Conservation (phyloP, 768 basidiomycete species). For the Trametes villosa region DNA sequence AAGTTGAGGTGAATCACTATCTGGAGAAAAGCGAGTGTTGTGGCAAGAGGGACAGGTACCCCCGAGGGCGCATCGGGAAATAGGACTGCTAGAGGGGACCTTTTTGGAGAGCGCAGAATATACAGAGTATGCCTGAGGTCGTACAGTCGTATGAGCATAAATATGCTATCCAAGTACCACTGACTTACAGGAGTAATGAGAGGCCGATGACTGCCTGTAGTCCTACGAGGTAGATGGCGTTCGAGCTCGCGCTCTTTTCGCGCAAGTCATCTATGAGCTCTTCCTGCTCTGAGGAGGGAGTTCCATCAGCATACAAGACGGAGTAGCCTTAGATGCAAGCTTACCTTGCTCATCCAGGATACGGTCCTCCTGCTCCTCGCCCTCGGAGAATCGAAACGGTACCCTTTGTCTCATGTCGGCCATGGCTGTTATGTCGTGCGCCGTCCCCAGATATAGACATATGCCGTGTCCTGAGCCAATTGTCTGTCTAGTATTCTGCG, state of each 20-base stretch:
- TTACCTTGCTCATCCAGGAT: slow-evolving; percentile 36
- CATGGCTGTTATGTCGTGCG: too few species aligned
- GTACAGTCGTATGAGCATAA: not conserved
- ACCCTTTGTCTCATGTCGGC: slow-evolving; percentile 26
- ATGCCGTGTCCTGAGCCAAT: too few species aligned
- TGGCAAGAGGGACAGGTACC: slow-evolving; percentile 17
- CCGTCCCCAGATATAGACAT: too few species aligned
- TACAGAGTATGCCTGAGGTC: slow-evolving; percentile 27
- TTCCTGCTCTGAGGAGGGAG: slow-evolving; percentile 29
- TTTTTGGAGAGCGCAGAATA: slow-evolving; percentile 14
- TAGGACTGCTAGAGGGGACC: slow-evolving; percentile 27
- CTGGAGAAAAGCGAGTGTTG: slow-evolving; percentile 24
- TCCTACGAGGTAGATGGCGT: slow-evolving; percentile 19
- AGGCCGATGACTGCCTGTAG: slow-evolving; percentile 26
- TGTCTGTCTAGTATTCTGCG: not conserved
- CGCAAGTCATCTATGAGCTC: slow-evolving; percentile 31
- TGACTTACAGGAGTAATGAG: slow-evolving; percentile 29
- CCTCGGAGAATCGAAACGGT: slow-evolving; percentile 28
- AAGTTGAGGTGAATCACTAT: slow-evolving; percentile 28
- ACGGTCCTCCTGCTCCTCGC: slow-evolving; percentile 21
- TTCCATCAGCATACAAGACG: not conserved
- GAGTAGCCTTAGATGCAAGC: not conserved
- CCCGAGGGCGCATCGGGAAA: slow-evolving; percentile 14
- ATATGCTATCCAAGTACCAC: not conserved
- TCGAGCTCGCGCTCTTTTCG: slow-evolving; percentile 19